Conservation (phyloP, 305 asterid species). For the Fraxinus latifolia region DNA sequence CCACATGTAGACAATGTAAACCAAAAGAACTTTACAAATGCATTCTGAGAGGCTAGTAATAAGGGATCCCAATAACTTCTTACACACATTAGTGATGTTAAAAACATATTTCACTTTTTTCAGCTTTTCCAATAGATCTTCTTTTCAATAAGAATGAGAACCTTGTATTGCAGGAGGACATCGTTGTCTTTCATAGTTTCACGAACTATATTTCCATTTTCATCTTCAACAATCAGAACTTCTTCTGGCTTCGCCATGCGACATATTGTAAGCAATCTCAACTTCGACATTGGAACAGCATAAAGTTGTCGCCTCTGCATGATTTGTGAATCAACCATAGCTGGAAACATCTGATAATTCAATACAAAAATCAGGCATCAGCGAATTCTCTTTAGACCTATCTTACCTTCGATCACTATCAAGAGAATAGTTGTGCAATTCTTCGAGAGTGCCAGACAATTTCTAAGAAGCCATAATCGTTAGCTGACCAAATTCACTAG, state of each 20-base stretch:
- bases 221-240: conserved; percentile 95
- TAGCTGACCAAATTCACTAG: background rate
- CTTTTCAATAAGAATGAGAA: conserved; percentile 23
- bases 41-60: background rate
- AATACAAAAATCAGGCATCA: conserved; percentile 23
- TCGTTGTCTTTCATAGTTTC: conserved; percentile 99
- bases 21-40: background rate
- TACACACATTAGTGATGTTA: background rate
- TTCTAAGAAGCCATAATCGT: background rate
- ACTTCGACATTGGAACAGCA: conserved; percentile 88
- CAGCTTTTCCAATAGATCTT: background rate
- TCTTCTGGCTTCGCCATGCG: conserved; percentile 99
- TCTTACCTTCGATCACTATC: background rate
- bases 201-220: conserved; percentile 98
- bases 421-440: background rate
- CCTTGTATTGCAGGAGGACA: conserved; percentile 97
- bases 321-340: conserved; percentile 69
- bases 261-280: conserved; percentile 87
- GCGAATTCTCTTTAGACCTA: background rate
- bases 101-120: background rate
- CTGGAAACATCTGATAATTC: conserved; percentile 55
- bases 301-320: conserved; percentile 83
- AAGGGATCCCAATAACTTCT: background rate
- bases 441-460: background rate
- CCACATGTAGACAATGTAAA: background rate